A percentile compares a stretch with the other conserved stretches of the same genome.
These are phyloP conservation scores for Malus domestica DNA, from an alignment of 306 rosid genomes.

Conservation along the genomic window ASM211411v1 NC_041802.1:27136501-27137000, in stretches of 20 bases:
- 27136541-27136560: slow-evolving; percentile 30
- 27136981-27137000: not conserved
- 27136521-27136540: slow-evolving; percentile 11
- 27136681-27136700: slow-evolving; percentile 14
- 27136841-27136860: not conserved
- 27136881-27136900: not conserved
- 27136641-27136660: slow-evolving; percentile 12
- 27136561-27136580: slow-evolving; percentile 87
- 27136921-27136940: not conserved
- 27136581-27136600: slow-evolving; percentile 91
- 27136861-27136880: not conserved
- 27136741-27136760: slow-evolving; percentile 54
- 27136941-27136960: not conserved
- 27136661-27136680: slow-evolving; percentile 8
- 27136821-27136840: not conserved
- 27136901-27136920: not conserved
- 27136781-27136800: slow-evolving; percentile 14
- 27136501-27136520: not conserved
- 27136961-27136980: not conserved
- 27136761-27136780: slow-evolving; percentile 63
- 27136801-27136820: not conserved
- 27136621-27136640: slow-evolving; percentile 4
- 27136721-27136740: slow-evolving; percentile 63
- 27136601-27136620: slow-evolving; percentile 43
- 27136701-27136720: slow-evolving; percentile 71